Percentiles rank a stretch among this genome's conserved stretches.
Conservation (phyloP, 1,284 basidiomycete species). For the Ganoderma meredithae region DNA sequence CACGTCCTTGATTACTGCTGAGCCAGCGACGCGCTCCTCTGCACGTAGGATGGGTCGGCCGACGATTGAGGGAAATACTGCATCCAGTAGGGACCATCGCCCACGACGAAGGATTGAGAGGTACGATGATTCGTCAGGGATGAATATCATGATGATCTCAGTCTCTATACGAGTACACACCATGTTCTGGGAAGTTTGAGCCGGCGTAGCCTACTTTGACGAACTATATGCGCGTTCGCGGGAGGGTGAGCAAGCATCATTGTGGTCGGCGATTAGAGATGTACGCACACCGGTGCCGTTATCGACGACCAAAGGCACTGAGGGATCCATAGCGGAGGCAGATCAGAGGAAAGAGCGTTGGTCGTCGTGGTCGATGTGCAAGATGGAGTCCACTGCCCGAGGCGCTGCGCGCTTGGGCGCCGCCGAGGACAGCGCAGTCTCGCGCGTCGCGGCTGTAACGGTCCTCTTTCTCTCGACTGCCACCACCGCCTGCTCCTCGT, state of each 20-base stretch:
- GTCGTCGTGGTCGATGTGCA: conserved; percentile 29
- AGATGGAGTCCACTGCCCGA: conserved; percentile 16
- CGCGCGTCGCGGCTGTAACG: background rate
- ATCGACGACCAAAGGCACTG: conserved; percentile 90
- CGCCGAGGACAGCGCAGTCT: background rate
- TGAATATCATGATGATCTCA: too few species aligned
- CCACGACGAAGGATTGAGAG: background rate
- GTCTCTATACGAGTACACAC: conserved; percentile 52
- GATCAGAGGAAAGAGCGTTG: conserved; percentile 16
- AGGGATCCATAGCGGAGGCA: conserved; percentile 61
- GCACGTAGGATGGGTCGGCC: conserved; percentile 97
- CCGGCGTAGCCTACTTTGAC: conserved; percentile 99
- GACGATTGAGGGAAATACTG: conserved; percentile 96
- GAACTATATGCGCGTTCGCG: conserved; percentile 62
- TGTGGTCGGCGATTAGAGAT: background rate
- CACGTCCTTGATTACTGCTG: conserved; percentile 90
- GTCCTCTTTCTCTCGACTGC: background rate
- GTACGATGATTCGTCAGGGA: background rate
- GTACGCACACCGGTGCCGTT: conserved; percentile 93
- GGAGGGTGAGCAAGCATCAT: conserved; percentile 18
- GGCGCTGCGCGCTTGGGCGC: conserved; percentile 15
- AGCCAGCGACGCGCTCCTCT: conserved; percentile 87
- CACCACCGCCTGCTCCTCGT: background rate
- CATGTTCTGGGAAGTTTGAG: conserved; percentile 98
- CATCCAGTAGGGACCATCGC: background rate